Evolutionary conservation across 2,329 filamentous ascomycete genomes (phyloP), one percentile per base, ranked within the genome.

Genomic region (Phaeosphaeria sp.): DNA sequence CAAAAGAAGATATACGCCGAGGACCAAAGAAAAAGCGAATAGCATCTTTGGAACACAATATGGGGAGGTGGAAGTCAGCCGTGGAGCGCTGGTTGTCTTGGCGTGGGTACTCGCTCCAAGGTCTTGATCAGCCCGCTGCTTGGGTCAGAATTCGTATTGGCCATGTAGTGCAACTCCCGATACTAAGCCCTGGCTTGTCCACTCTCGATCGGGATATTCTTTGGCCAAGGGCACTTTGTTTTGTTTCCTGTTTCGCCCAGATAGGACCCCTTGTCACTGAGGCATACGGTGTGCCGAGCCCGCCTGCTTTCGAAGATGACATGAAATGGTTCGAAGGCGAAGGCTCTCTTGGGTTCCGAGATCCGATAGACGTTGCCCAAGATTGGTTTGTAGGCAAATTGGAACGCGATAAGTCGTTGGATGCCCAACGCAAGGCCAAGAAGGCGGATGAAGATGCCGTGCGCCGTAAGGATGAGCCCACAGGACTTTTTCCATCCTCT

Each of bases 401-500:
- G 2, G 73, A 76, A 42, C 67, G 75, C 43, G 75, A 77, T 49
- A 75, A 71, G 55, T 51, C 66, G 23, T 30, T 69, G n/a, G 74
- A 75, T 50, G 72, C 78, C 36, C 76, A 72, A 6, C 77, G 81
- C 39, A 69, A 73, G 49, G 78, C 85, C 63, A 69, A 73, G 15
- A 82, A 77, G 65, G 76, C 75, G 22, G 79, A 81, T 22, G 84
- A 80, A 60, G 84, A 80, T 1, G 79, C 84, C 50, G 56, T 64
- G 20, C 69, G 67, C 41, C 62, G 60, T 20, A 76, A 74, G 54
- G 72, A 74, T 11, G 74, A 77, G 17, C 58, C 60, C 18, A 55
- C 63, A 7, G 63, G 57, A 5, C 54, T 74, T 1, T 68, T 70
- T 43, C 71, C 76, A 3, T 77, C 77, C 4, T 79, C 77, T 10